A percentile compares a stretch with the other conserved stretches of the same genome.
These are phyloP conservation scores for Penicillium goetzii DNA, from an alignment of 495 filamentous ascomycete genomes.

Conservation along the genomic window DNA sequence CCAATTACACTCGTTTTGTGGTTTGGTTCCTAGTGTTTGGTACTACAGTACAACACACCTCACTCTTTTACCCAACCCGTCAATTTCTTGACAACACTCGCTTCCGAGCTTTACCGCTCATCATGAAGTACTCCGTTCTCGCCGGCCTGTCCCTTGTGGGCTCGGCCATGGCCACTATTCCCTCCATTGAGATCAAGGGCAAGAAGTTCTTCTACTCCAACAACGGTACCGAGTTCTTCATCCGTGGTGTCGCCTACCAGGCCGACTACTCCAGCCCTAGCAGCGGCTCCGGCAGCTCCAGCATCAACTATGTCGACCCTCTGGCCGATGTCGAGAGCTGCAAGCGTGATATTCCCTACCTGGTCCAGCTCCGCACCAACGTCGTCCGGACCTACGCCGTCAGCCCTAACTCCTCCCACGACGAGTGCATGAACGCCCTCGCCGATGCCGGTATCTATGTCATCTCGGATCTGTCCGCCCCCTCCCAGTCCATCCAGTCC, in stretches of 20 bases:
- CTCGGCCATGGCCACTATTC: conserved; percentile 61
- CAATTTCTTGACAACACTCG: conserved; percentile 11
- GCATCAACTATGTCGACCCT: conserved; percentile 62
- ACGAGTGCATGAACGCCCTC: conserved; percentile 82
- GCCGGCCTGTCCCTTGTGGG: conserved; percentile 55
- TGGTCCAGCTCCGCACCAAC: conserved; percentile 80
- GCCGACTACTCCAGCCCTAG: conserved; percentile 54
- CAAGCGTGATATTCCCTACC: conserved; percentile 82
- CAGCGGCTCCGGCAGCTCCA: conserved; percentile 35
- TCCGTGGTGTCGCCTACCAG: conserved; percentile 92
- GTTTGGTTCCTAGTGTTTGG: conserved; percentile 13
- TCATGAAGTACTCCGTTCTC: conserved; percentile 52
- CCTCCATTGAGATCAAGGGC: conserved; percentile 65
- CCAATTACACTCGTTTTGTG: conserved; percentile 17
- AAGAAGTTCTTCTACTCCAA: conserved; percentile 73
- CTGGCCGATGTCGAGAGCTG: conserved; percentile 72
- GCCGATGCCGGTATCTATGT: conserved; percentile 93
- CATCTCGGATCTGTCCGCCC: conserved; percentile 86
- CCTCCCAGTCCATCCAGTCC: conserved; percentile 79
- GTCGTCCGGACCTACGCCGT: conserved; percentile 94
- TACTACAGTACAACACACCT: not conserved
- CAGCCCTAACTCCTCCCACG: conserved; percentile 77
- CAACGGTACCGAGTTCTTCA: conserved; percentile 83
- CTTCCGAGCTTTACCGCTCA: conserved; percentile 23
- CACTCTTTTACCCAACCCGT: conserved; percentile 22